Percentiles rank a stretch among this genome's conserved stretches.
Evolutionary conservation across 345 rosid genomes (phyloP).

Genomic region (Ceriops decandra): DNA sequence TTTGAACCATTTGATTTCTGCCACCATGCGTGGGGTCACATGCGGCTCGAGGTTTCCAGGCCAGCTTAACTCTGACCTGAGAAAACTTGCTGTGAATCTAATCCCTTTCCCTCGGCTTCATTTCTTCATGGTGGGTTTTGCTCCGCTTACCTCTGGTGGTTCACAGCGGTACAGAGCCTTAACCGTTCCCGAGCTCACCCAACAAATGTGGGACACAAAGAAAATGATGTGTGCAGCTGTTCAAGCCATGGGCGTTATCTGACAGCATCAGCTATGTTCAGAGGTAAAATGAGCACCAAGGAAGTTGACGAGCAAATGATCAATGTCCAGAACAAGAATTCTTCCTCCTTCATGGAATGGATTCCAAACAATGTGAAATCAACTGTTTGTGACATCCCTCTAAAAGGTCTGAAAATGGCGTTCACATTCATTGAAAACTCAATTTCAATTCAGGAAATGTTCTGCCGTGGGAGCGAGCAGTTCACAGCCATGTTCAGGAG

Average conservation of each 20-base stretch:
- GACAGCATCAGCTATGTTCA: conserved; percentile 51
- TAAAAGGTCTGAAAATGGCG: conserved; percentile 46
- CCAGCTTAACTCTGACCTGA: conserved; percentile 63
- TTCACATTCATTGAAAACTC: conserved; percentile 51
- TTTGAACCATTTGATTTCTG: conserved; percentile 63
- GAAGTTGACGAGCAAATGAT: conserved; percentile 61
- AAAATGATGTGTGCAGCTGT: conserved; percentile 24
- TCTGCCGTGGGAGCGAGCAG: conserved; percentile 42
- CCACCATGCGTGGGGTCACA: conserved; percentile 73
- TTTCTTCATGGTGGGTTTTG: conserved; percentile 57
- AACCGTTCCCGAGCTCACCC: conserved; percentile 50
- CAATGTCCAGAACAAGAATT: conserved; percentile 69
- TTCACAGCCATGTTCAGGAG: conserved; percentile 75
- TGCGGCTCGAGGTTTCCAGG: conserved; percentile 77
- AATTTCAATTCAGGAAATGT: conserved; percentile 50
- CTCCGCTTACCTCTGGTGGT: conserved; percentile 48
- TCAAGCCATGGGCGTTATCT: conserved; percentile 38
- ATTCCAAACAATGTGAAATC: conserved; percentile 59
- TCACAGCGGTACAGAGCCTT: conserved; percentile 47
- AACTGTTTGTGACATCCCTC: conserved; percentile 49
- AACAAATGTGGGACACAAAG: conserved; percentile 25
- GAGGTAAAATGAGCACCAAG: conserved; percentile 51
- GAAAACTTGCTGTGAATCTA: conserved; percentile 64
- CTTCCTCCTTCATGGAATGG: conserved; percentile 67
- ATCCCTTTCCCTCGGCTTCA: conserved; percentile 54